Percentiles rank a stretch among this genome's conserved stretches.
Conservation (phyloP, 805 yeast species). For the Metschnikowia kofuensis region DNA sequence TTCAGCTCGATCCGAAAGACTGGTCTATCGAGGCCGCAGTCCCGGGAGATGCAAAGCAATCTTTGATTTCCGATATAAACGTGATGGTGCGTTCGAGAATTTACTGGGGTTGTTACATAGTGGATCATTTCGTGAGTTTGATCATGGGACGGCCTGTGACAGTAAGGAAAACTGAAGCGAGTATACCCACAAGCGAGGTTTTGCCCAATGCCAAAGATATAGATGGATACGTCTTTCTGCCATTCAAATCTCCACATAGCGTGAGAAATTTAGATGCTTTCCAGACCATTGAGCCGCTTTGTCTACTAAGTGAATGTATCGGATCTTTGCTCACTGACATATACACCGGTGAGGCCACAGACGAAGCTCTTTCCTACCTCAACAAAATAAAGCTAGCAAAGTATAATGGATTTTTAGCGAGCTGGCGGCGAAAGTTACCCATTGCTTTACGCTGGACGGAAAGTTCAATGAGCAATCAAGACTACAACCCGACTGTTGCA, state of each 20-base stretch:
- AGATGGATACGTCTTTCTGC: conserved; percentile 14
- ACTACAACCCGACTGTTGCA: conserved; percentile 17
- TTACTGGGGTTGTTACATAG: conserved; percentile 19
- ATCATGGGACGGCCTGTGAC: conserved; percentile 21
- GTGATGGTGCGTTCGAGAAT: conserved; percentile 17
- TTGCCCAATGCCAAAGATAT: conserved; percentile 15
- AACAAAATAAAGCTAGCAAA: conserved; percentile 10
- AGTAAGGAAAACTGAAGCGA: conserved; percentile 19
- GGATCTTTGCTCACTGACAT: conserved; percentile 19
- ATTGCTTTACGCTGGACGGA: conserved; percentile 15
- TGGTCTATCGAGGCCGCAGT: conserved; percentile 13
- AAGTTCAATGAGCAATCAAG: conserved; percentile 6
- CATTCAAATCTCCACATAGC: conserved; percentile 3
- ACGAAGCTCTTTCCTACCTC: conserved; percentile 12
- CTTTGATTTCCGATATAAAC: conserved; percentile 10
- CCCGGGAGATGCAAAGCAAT: conserved; percentile 5
- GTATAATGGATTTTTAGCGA: conserved; percentile 10
- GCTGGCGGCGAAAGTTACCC: conserved; percentile 17
- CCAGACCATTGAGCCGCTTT: conserved; percentile 15
- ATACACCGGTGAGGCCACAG: conserved; percentile 13
- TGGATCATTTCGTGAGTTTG: conserved; percentile 19
- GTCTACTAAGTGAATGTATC: conserved; percentile 17
- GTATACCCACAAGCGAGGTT: conserved; percentile 18
- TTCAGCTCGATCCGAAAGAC: conserved; percentile 18
- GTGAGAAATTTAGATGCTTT: conserved; percentile 16